These are phyloP conservation scores for Grosmannia clavigera DNA, from an alignment of 2,329 filamentous ascomycete genomes.

Conservation along the genomic window DNA sequence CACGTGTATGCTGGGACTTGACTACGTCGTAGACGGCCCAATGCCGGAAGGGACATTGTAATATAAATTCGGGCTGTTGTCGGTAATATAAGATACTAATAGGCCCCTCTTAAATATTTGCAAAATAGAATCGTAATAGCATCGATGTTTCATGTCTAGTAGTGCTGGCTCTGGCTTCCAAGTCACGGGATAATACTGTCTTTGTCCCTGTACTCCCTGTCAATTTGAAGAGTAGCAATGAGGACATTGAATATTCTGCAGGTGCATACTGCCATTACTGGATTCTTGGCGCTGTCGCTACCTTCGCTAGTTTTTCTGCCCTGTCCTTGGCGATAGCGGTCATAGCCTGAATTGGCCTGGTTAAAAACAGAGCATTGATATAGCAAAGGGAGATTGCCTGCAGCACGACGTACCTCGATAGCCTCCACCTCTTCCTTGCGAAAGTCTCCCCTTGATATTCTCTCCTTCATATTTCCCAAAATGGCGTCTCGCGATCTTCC, in stretches of 20 bases:
- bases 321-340: conserved; percentile 80
- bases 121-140: neutral
- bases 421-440: conserved; percentile 57
- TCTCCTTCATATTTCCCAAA: conserved; percentile 66
- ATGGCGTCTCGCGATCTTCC: conserved; percentile 60
- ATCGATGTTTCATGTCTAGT: neutral
- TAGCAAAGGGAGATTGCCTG: neutral
- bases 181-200: neutral
- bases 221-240: neutral
- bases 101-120: no score
- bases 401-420: conserved; percentile 48
- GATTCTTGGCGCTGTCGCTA: neutral
- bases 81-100: no score
- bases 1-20: conserved; percentile 2
- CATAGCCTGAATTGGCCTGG: conserved; percentile 54
- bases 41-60: conserved; percentile 1
- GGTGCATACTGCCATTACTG: neutral
- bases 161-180: neutral
- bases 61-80: neutral
- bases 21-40: neutral
- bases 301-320: conserved; percentile 45
- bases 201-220: neutral
- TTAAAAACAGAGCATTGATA: conserved; percentile 8
- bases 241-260: neutral
- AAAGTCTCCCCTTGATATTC: conserved; percentile 59